Base-by-base conservation (phyloP, 345 rosid genomes). In the Hibiscus mutabilis region DNA sequence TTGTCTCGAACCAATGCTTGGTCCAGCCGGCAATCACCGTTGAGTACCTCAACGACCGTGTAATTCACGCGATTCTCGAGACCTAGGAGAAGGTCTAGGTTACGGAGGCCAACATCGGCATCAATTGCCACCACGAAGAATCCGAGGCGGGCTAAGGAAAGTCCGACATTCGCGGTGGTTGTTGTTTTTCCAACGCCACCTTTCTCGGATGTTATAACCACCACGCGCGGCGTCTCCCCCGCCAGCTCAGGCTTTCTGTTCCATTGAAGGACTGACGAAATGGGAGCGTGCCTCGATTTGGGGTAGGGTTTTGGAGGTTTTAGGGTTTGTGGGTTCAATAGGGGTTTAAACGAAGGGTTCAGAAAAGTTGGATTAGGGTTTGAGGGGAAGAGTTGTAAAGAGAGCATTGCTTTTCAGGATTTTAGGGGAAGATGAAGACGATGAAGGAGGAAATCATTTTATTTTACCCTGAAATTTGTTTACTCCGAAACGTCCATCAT, bases 291-390 rank as follows among this genome's bases (percentile, higher is more conserved):
- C 53, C 13, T 47, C 13, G 16, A 15, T 15, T 47, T 47, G 14
- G 6, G 18, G 16, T 47, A 47, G n/a, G 53, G 53, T 47, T 13
- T 47, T 47, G 18, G 53, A 14, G 53, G 53, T 14, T 47, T 47
- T 47, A 47, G 53, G 53, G 53, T 13, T 47, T 47, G 16, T 14
- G 18, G 53, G 5, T 47, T 47, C 12, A 44, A 47, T 1, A 47
- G 18, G 16, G n/a, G 53, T 47, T 47, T 78, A 15, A 66, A 60
- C 5, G 79, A 74, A 3, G 77, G 81, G 57, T 72, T 82, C 18
- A 76, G 75, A 40, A 82, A 51, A 2, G 74, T 70, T 29, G 86
- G 79, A 19, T 73, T 83, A 25, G 78, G 80, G 69, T 58, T 79
- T 15, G 77, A 18, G 9, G 81, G 15, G 53, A 47, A 47, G 18